phyloP scores from a whole-genome alignment of 176 grass and related monocot species.

The Oryza punctata region DNA sequence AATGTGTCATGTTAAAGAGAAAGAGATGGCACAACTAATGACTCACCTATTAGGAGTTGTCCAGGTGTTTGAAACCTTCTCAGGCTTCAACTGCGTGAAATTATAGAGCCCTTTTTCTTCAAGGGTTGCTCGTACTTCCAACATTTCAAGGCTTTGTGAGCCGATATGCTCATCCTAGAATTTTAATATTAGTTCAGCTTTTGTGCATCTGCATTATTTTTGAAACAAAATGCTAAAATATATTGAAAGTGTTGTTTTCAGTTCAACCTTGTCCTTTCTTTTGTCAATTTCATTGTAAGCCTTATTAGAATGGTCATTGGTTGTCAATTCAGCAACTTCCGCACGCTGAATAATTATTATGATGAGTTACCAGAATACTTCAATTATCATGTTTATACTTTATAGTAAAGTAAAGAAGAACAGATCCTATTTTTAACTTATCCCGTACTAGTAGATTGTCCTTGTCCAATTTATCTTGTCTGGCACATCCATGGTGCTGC shows the following conservation, averaged over 20 bases:
- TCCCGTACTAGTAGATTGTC: no score
- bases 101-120: constrained; percentile 89
- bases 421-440: no score
- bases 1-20: background rate
- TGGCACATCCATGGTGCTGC: background rate
- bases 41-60: constrained; percentile 54
- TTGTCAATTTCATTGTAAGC: constrained; percentile 34
- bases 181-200: constrained; percentile 31
- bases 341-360: constrained; percentile 39
- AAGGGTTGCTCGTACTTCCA: constrained; percentile 80
- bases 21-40: background rate
- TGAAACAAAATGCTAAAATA: constrained; percentile 24
- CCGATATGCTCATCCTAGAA: constrained; percentile 56
- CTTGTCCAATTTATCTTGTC: background rate
- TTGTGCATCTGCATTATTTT: background rate
- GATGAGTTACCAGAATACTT: constrained; percentile 2
- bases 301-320: constrained; percentile 34
- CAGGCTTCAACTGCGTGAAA: constrained; percentile 44
- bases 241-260: constrained; percentile 6
- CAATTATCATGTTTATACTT: no score
- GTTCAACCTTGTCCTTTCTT: constrained; percentile 53
- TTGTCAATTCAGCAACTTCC: constrained; percentile 41
- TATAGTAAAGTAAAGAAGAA: no score
- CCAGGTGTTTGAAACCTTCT: constrained; percentile 49
- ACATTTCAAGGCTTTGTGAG: constrained; percentile 76